A percentile compares a stretch with the other conserved stretches of the same genome.
Evolutionary conservation across 805 yeast genomes (phyloP).

Genomic region (Candida argentea): DNA sequence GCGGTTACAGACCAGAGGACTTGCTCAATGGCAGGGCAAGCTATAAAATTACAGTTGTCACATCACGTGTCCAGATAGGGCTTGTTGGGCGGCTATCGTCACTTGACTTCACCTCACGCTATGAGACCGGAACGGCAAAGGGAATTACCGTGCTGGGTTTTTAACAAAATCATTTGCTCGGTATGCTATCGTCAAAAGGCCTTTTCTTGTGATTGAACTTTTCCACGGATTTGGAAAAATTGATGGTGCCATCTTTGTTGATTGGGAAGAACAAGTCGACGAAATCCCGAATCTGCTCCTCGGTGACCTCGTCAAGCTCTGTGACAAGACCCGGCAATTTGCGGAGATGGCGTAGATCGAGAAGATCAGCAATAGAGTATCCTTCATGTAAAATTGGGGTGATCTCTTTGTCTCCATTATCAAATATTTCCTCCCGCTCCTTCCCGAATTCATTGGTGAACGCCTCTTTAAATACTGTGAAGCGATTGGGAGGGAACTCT

Average conservation of each 20-base stretch:
- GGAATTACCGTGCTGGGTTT: no score
- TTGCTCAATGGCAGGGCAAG: no score
- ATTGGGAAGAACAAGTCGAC: conserved; percentile 17
- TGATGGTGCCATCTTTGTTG: conserved; percentile 12
- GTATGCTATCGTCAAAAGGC: conserved; percentile 3
- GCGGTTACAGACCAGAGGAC: no score
- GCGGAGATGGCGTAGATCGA: conserved; percentile 2
- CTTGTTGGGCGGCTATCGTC: no score
- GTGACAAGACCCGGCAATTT: conserved; percentile 7
- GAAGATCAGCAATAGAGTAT: conserved; percentile 9
- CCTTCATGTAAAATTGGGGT: conserved; percentile 15
- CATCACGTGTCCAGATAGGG: no score
- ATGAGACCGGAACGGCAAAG: no score
- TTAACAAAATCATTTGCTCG: no score
- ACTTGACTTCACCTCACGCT: not conserved
- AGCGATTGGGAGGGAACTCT: conserved; percentile 47
- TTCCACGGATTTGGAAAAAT: conserved; percentile 10
- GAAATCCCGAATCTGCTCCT: conserved; percentile 13
- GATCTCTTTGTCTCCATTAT: conserved; percentile 11
- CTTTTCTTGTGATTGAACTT: conserved; percentile 10
- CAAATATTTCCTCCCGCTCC: conserved; percentile 11
- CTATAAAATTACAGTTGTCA: no score
- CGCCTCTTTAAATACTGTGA: conserved; percentile 40
- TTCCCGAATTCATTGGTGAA: conserved; percentile 44
- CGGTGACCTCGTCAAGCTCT: conserved; percentile 8